Base-by-base conservation (phyloP, 1,284 basidiomycete species). In the Malassezia arunalokei region DNA sequence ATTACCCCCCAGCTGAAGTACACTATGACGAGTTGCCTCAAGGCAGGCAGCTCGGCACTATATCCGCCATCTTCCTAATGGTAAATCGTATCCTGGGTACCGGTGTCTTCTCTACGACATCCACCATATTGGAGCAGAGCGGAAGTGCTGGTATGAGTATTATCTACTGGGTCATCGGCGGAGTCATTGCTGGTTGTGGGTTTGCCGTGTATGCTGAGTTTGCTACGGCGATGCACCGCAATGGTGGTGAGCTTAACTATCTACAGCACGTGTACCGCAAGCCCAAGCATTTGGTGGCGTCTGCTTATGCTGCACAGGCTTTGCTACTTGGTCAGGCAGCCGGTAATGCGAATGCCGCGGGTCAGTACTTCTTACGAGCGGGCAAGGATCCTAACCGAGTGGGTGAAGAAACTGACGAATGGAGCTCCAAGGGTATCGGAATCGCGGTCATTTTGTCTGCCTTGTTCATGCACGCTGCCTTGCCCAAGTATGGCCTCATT, bases 71-170 rank as follows among this genome's bases (percentile, higher is more conserved):
- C 7, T 82, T 82, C 58, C 77, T 86, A 24, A 82, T 86, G 35
- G 83, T 84, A 71, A 86, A 86, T 63, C 79, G 83, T 15, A 78
- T 85, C 17, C 82, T 86, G 33, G 84, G 84, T n/a, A 82, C 83
- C 14, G 84, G 84, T n/a, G 83, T 85, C 37, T 86, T 82, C 68
- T 82, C 83, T 7, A 83, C 83, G 0, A 82, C 84, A 0, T 81
- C 82, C 43, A 78, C 81, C 17, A 84, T 86, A 48, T 75, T 86
- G 12, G 77, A 77, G 32, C 77, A 80, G 0, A 80, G 81, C 0
- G 83, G 83, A 35, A 82, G 82, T 31, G 73, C 80, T 11, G 84
- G 83, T 9, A 40, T 35, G 9, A 39, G 50, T 35, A 28, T 48
- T 20, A 60, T 81, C 7, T 81, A 84, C 79, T 86, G 84, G 84